phyloP scores from a whole-genome alignment of 169 alveolate genomes.

The Neospora caninum region DNA sequence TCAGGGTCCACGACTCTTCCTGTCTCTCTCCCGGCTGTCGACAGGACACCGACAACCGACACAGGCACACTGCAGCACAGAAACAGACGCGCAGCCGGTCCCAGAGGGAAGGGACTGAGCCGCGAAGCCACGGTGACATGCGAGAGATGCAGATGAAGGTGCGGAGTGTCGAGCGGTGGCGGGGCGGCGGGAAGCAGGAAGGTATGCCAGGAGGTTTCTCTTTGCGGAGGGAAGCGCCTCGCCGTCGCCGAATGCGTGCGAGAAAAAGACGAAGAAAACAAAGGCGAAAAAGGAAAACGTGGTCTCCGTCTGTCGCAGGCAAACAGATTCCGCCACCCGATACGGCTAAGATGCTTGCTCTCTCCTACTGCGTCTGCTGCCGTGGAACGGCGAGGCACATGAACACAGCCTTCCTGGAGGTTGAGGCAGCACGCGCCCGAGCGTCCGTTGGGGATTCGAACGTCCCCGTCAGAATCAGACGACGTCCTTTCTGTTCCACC shows the following conservation, averaged over 20 bases:
- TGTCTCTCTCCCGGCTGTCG: not conserved
- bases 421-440: too few species aligned
- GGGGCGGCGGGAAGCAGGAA: not conserved
- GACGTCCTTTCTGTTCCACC: too few species aligned
- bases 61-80: constrained; percentile 28
- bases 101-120: not conserved
- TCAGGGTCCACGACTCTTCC: not conserved
- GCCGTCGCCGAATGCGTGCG: not conserved
- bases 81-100: not conserved
- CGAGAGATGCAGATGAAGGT: not conserved
- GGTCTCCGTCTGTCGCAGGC: too few species aligned
- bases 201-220: not conserved
- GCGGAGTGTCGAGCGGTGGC: not conserved
- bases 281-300: too few species aligned
- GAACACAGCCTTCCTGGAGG: too few species aligned
- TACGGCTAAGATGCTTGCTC: too few species aligned
- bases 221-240: not conserved
- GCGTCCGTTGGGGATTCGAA: too few species aligned
- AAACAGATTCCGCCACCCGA: too few species aligned
- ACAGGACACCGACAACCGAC: not conserved
- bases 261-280: too few species aligned
- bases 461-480: too few species aligned
- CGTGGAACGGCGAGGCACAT: too few species aligned
- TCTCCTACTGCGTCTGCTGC: too few species aligned
- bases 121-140: not conserved